These are phyloP conservation scores for Puccinia coronata DNA, from an alignment of 1,284 basidiomycete species.

Conservation along the genomic window DNA sequence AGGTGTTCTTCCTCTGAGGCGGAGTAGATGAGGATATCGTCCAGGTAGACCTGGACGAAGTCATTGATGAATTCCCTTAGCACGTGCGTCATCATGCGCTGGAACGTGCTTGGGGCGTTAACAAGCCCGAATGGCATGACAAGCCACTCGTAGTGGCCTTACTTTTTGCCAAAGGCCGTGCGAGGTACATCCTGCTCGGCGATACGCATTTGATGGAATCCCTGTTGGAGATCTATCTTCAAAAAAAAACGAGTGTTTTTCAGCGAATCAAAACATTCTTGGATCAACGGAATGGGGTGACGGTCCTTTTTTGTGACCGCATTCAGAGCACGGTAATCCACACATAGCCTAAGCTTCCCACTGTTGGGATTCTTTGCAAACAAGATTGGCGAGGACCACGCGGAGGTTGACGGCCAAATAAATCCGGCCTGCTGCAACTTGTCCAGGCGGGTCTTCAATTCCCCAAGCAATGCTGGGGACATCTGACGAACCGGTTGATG, in stretches of 20 bases:
- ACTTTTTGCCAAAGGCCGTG: slow-evolving; percentile 26
- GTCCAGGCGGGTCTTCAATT: background rate
- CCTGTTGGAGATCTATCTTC: background rate
- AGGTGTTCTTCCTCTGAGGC: too few relatives aligned
- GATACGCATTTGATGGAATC: slow-evolving; percentile 12
- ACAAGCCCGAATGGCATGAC: too few relatives aligned
- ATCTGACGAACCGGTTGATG: background rate
- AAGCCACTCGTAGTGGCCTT: too few relatives aligned
- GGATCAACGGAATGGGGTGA: too few relatives aligned
- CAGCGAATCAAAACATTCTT: too few relatives aligned
- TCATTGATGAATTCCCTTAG: slow-evolving; percentile 23
- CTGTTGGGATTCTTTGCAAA: background rate
- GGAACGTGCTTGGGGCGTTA: too few relatives aligned
- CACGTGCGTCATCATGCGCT: too few relatives aligned
- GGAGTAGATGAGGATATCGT: too few relatives aligned
- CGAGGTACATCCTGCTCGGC: background rate
- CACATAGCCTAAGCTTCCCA: background rate
- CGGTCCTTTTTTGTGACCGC: background rate
- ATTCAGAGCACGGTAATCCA: background rate
- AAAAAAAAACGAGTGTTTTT: background rate
- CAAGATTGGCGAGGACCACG: too few relatives aligned
- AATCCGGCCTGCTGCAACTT: background rate
- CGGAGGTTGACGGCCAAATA: too few relatives aligned
- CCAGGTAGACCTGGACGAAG: slow-evolving; percentile 37
- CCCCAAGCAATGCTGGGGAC: background rate